Conservation (phyloP, 2,329 filamentous ascomycete genomes). For the Kalaharituber pfeilii region DNA sequence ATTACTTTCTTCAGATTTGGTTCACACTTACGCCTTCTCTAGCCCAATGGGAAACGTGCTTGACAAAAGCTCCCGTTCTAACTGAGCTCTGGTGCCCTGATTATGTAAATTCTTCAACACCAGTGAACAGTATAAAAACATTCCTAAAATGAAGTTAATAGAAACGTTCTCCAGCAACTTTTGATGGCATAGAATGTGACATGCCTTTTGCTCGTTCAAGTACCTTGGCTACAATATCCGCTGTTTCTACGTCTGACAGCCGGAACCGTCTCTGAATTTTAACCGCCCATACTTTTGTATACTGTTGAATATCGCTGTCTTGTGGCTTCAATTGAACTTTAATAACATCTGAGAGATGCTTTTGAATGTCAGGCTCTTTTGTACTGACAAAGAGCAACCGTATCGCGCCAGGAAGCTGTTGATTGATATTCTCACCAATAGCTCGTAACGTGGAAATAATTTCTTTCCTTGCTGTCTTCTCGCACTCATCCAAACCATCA, state of each 20-base stretch:
- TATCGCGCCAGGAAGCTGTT: slow-evolving; percentile 11
- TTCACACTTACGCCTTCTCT: slow-evolving; percentile 18
- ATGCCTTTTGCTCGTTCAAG: slow-evolving; percentile 19
- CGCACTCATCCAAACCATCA: slow-evolving; percentile 33
- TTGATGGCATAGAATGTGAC: not conserved
- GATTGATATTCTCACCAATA: slow-evolving; percentile 2
- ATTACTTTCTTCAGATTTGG: not conserved
- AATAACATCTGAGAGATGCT: slow-evolving; percentile 18
- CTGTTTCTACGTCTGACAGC: slow-evolving; percentile 7
- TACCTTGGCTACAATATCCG: slow-evolving; percentile 17
- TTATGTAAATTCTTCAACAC: slow-evolving; percentile 23
- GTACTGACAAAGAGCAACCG: slow-evolving; percentile 27
- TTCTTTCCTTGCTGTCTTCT: slow-evolving; percentile 22
- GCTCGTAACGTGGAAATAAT: slow-evolving; percentile 24
- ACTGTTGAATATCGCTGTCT: slow-evolving; percentile 25
- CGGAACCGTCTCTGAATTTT: slow-evolving; percentile 22
- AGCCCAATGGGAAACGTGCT: slow-evolving; percentile 13
- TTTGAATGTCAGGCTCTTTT: slow-evolving; percentile 22
- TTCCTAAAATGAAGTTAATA: slow-evolving; percentile 16
- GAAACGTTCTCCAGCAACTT: not conserved
- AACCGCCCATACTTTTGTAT: slow-evolving; percentile 16
- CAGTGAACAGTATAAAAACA: slow-evolving; percentile 26
- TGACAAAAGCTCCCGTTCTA: slow-evolving; percentile 18
- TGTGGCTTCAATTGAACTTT: slow-evolving; percentile 19
- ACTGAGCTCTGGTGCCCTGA: slow-evolving; percentile 15